A percentile compares a stretch with the other conserved stretches of the same genome.
Evolutionary conservation across 257 asterid genomes (phyloP).

Genomic region (Scutellaria barbata): DNA sequence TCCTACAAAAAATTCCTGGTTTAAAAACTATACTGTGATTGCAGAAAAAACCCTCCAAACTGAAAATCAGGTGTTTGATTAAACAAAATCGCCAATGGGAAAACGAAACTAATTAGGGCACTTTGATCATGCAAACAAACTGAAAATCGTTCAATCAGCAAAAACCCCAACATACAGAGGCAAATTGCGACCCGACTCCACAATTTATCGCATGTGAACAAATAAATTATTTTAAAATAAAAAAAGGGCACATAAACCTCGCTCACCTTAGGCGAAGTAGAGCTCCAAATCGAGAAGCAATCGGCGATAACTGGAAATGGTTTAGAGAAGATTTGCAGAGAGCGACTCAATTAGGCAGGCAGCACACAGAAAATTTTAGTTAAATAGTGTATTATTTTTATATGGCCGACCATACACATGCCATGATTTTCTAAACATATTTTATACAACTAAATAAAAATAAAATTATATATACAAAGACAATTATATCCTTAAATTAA

Average conservation of each 20-base stretch:
- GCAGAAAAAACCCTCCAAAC: constrained; percentile 21
- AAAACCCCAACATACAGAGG: background rate
- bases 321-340: background rate
- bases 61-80: background rate
- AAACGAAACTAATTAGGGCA: background rate
- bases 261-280: constrained; percentile 15
- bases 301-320: background rate
- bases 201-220: background rate
- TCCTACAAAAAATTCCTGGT: constrained; percentile 37
- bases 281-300: constrained; percentile 8
- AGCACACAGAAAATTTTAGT: no score
- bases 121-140: background rate
- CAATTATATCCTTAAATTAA: no score
- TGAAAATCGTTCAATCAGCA: background rate
- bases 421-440: no score
- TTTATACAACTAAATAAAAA: no score
- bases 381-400: no score
- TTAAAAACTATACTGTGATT: background rate
- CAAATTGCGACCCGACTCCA: background rate
- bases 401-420: no score
- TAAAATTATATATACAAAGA: no score
- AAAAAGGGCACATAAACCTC: background rate
- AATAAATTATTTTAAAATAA: background rate
- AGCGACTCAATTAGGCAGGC: no score
- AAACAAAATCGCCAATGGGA: background rate